Evolutionary conservation across 1,139 yeast species (phyloP), one percentile per base, ranked within the genome.

Genomic region (Blastobotrys raffinosifermentans): DNA sequence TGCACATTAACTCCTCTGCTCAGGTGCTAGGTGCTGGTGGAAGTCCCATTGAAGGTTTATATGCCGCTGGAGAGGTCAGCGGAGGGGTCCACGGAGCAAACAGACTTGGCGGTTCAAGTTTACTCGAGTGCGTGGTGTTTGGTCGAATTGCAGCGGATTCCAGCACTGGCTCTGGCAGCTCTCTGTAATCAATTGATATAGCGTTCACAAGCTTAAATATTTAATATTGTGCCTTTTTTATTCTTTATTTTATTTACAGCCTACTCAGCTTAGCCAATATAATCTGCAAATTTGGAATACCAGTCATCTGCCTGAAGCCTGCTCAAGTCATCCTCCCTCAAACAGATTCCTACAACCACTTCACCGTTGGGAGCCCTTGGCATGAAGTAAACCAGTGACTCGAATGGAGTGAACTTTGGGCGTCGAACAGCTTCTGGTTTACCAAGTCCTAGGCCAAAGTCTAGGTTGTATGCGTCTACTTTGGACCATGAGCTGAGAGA

Each of bases 61-160:
- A 69, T 55, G 91, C 91, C 2, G 82, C 83, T 18, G 94, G 93
- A 20, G 93, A 83, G 57, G 73, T 81, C 13, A 82, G 86, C 11
- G 93, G 93, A 18, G 93, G 91, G 35, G 80, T 83, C 13, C 93
- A 83, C 54, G 93, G 93, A 9, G 77, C 74, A 33, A 80, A 80
- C 55, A 69, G 91, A 54, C 63, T 83, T 13, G 89, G 89, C 26
- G 94, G 93, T 0, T 79, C 87, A 13, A 77, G 86, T 9, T 63
- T 83, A 22, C 64, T 82, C 42, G 89, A 84, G 23, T 82, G 93
- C 65, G 89, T 80, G n/a, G 87, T 81, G 2, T 83, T 73, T 60
- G 93, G 93, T 3, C 67, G 82, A 48, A 66, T 74, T 22, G 77
- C 81, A 9, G 83, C 79, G 2, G 75, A 73, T 37, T 41, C 60